phyloP scores from a whole-genome alignment of 495 filamentous ascomycete species.

The Trichoderma gamsii region DNA sequence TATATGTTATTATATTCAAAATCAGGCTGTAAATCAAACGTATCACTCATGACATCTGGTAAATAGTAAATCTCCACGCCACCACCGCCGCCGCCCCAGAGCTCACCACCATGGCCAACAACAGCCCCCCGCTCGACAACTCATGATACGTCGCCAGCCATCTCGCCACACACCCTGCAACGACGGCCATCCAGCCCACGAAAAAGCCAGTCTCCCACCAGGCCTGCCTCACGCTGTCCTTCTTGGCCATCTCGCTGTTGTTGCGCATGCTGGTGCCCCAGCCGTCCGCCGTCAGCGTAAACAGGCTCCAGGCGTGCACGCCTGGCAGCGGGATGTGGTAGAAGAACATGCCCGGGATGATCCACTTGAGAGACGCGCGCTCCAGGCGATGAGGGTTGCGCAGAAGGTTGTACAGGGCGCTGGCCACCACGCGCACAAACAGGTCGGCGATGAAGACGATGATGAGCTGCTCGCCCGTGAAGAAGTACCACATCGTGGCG shows the following conservation, averaged over 20 bases:
- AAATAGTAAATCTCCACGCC: neutral
- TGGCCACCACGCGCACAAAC: neutral
- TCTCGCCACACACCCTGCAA: neutral
- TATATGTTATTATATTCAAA: neutral
- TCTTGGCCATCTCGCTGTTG: conserved; percentile 6
- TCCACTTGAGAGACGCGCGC: conserved; percentile 4
- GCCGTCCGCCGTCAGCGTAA: conserved; percentile 6
- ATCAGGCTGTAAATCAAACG: neutral
- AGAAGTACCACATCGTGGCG: neutral
- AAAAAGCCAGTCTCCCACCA: conserved; percentile 12
- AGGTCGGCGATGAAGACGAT: neutral
- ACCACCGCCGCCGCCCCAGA: neutral
- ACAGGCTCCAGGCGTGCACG: conserved; percentile 7
- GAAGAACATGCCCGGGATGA: conserved; percentile 11
- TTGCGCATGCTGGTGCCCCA: conserved; percentile 8
- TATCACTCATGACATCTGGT: neutral
- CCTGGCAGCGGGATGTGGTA: conserved; percentile 4
- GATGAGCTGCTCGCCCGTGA: conserved; percentile 9
- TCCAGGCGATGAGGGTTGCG: conserved; percentile 10
- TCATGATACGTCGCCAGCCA: neutral
- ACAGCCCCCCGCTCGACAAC: neutral
- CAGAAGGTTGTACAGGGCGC: neutral
- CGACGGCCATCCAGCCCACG: neutral
- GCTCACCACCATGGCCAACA: neutral
- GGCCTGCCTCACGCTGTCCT: conserved; percentile 1